Percentiles rank a stretch among this genome's conserved stretches.
Evolutionary conservation across 768 basidiomycete species (phyloP).

Genomic region (Candolleomyces aberdarensis): DNA sequence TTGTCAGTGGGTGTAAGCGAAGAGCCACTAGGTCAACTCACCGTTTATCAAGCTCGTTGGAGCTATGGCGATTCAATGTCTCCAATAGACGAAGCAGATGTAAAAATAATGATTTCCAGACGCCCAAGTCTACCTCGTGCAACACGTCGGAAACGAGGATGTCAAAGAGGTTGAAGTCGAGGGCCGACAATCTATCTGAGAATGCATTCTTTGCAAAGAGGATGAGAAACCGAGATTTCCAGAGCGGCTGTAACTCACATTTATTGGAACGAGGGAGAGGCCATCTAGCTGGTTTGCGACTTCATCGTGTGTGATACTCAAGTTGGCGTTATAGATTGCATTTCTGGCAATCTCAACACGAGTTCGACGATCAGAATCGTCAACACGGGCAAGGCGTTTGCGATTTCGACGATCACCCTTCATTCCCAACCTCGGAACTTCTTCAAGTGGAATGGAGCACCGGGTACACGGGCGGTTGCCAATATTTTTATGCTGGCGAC

Average conservation of each 20-base stretch:
- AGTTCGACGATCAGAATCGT: neutral
- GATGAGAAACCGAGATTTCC: neutral
- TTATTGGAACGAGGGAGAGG: neutral
- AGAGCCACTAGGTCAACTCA: slow-evolving; percentile 21
- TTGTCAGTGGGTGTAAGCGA: slow-evolving; percentile 6
- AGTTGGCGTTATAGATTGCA: neutral
- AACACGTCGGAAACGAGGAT: slow-evolving; percentile 30
- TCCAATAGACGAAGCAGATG: slow-evolving; percentile 32
- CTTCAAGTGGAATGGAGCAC: slow-evolving; percentile 23
- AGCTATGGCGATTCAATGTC: slow-evolving; percentile 11
- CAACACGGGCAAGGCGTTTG: neutral
- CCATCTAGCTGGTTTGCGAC: neutral
- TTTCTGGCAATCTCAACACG: neutral
- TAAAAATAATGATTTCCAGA: slow-evolving; percentile 32
- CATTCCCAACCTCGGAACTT: slow-evolving; percentile 26
- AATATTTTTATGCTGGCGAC: slow-evolving; percentile 30
- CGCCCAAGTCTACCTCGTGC: slow-evolving; percentile 38
- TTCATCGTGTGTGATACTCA: neutral
- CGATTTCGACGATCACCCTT: slow-evolving; percentile 3
- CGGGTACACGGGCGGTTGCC: slow-evolving; percentile 35
- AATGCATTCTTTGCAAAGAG: slow-evolving; percentile 28
- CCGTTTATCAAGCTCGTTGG: slow-evolving; percentile 8
- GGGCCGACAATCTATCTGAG: slow-evolving; percentile 11
- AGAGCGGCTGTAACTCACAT: neutral
- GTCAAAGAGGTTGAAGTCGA: slow-evolving; percentile 20